A percentile compares a stretch with the other conserved stretches of the same genome.
These are phyloP conservation scores for Colletotrichum cuscutae DNA, from an alignment of 2,329 filamentous ascomycete genomes.

Conservation along the genomic window DNA sequence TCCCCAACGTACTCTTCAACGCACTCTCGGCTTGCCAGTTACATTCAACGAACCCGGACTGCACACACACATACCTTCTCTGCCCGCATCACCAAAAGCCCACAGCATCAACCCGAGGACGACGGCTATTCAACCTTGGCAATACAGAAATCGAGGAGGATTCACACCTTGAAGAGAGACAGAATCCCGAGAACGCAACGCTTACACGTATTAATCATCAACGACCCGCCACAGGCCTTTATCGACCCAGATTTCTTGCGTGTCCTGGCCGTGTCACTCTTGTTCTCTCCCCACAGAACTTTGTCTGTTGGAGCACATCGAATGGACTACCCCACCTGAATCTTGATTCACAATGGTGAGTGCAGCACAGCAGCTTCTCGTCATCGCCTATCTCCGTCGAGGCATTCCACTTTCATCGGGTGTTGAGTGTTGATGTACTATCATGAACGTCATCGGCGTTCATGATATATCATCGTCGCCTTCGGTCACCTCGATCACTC, in stretches of 20 bases:
- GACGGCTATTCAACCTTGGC: background rate
- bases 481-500: background rate
- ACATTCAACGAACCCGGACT: background rate
- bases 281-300: conserved; percentile 22
- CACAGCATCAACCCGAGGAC: background rate
- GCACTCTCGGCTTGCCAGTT: background rate
- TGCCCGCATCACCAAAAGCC: background rate
- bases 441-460: background rate
- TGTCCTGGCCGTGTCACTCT: background rate
- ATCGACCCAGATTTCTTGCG: conserved; percentile 18
- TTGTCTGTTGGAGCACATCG: conserved; percentile 31
- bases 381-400: conserved; percentile 19
- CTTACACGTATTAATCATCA: background rate
- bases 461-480: background rate
- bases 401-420: background rate
- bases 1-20: background rate
- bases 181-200: background rate
- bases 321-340: conserved; percentile 32
- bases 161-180: background rate
- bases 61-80: background rate
- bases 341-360: conserved; percentile 32
- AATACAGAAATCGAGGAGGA: background rate
- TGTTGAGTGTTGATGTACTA: background rate
- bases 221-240: background rate
- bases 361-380: background rate